Evolutionary conservation across 441 rosid genomes (phyloP).

Genomic region (Arabidopsis hybrid): DNA sequence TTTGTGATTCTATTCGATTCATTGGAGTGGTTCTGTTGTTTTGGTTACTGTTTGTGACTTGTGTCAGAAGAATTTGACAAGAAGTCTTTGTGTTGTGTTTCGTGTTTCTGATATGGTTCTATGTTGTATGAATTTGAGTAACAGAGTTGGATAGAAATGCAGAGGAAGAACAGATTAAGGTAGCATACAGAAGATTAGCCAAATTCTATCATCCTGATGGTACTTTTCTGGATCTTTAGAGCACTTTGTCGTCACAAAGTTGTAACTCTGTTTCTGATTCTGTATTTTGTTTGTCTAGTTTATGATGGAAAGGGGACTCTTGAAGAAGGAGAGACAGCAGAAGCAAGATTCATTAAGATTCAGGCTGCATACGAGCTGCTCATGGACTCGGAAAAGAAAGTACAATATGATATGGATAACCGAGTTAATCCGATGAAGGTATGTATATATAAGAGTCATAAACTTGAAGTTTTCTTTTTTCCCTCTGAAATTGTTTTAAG

Average conservation of each 20-base stretch:
- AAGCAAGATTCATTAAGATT: constrained; percentile 94
- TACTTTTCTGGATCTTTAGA: constrained; percentile 44
- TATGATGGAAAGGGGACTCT: constrained; percentile 94
- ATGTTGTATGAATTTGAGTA: constrained; percentile 9
- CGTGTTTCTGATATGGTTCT: not conserved
- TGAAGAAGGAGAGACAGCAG: constrained; percentile 97
- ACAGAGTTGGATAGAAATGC: constrained; percentile 86
- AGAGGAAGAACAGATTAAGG: constrained; percentile 83
- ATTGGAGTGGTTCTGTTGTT: constrained; percentile 2
- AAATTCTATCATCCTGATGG: constrained; percentile 98
- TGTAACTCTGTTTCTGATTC: constrained; percentile 6
- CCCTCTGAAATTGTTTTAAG: not conserved
- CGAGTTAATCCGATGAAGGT: constrained; percentile 95
- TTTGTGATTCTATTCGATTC: too few relatives aligned
- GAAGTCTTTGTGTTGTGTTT: not conserved
- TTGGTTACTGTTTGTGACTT: not conserved
- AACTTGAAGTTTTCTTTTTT: not conserved
- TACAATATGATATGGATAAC: constrained; percentile 83
- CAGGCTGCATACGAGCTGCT: constrained; percentile 98
- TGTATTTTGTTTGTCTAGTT: constrained; percentile 46
- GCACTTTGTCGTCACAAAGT: not conserved
- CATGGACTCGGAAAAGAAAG: constrained; percentile 74
- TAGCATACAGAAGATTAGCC: constrained; percentile 89
- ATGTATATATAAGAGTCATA: not conserved
- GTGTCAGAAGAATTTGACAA: too few relatives aligned